Conservation (phyloP, 2,329 filamentous ascomycete species). For the Tolypocladium guangdongense region DNA sequence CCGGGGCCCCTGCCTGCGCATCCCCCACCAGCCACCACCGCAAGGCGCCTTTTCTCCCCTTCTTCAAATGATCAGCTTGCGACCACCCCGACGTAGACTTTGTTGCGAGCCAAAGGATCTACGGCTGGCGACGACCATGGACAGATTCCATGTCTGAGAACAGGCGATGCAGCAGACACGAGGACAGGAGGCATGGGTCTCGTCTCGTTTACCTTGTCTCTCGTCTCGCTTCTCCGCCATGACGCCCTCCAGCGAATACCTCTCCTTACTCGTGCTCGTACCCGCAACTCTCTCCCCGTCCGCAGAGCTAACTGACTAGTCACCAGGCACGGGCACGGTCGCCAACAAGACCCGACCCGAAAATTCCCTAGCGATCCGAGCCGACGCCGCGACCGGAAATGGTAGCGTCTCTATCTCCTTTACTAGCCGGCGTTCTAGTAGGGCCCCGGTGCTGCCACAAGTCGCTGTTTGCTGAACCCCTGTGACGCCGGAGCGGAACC, state of each 20-base stretch:
- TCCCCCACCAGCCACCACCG: not conserved
- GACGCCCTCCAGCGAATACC: not conserved
- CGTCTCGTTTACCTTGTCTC: not conserved
- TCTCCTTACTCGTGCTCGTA: too few species aligned
- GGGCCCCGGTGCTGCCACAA: not conserved
- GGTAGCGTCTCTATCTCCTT: not conserved
- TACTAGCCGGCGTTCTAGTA: not conserved
- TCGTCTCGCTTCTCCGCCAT: not conserved
- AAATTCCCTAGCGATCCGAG: slow-evolving; percentile 3
- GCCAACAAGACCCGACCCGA: not conserved
- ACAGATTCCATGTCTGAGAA: not conserved
- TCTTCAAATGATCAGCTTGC: not conserved
- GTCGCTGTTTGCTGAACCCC: slow-evolving; percentile 1
- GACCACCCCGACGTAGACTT: not conserved
- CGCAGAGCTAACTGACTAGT: not conserved
- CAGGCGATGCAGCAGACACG: not conserved
- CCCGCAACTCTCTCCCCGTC: too few species aligned
- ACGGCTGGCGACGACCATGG: not conserved
- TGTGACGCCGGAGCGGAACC: slow-evolving; percentile 7
- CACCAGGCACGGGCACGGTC: not conserved
- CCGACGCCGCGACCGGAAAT: slow-evolving; percentile 7
- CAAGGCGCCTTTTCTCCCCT: not conserved
- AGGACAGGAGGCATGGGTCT: not conserved
- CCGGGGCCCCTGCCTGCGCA: not conserved
- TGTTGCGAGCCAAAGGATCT: not conserved